A percentile compares a stretch with the other conserved stretches of the same genome.
Conservation (phyloP, 306 rosid genomes). For the Fragaria iinumae region DNA sequence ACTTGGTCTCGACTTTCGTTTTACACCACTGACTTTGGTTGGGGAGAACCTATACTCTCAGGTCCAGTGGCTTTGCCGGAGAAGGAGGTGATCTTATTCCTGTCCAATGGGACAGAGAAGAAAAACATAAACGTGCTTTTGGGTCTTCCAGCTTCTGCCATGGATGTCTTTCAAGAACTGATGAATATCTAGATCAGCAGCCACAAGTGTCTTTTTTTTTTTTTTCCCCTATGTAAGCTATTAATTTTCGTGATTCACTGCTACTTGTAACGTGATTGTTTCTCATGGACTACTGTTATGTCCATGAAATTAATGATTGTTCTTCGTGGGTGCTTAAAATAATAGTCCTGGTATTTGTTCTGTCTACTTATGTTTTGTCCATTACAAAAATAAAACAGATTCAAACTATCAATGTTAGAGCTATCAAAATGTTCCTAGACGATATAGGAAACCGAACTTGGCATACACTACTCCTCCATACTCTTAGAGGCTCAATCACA, state of each 20-base stretch:
- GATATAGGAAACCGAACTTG: not conserved
- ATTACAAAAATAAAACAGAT: not conserved
- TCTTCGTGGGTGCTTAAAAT: not conserved
- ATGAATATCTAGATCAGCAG: constrained; percentile 23
- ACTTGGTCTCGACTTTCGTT: constrained; percentile 72
- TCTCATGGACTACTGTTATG: not conserved
- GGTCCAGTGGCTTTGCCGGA: constrained; percentile 76
- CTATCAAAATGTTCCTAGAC: not conserved
- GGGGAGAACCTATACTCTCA: constrained; percentile 78
- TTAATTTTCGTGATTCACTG: not conserved
- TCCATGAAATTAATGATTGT: not conserved
- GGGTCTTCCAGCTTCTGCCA: constrained; percentile 76
- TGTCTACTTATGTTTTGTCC: not conserved
- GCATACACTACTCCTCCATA: too few relatives aligned
- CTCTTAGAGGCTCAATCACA: not conserved
- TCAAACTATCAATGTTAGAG: not conserved
- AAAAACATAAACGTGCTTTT: constrained; percentile 61
- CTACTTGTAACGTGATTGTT: constrained; percentile 1
- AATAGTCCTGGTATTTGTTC: not conserved
- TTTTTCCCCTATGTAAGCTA: not conserved
- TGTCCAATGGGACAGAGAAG: constrained; percentile 49
- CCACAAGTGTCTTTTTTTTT: not conserved
- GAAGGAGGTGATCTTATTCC: constrained; percentile 59
- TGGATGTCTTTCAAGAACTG: constrained; percentile 48
- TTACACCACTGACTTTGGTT: constrained; percentile 65